A percentile compares a stretch with the other conserved stretches of the same genome.
Evolutionary conservation across 768 basidiomycete species (phyloP).

Genomic region (Daedaleopsis sinensis): DNA sequence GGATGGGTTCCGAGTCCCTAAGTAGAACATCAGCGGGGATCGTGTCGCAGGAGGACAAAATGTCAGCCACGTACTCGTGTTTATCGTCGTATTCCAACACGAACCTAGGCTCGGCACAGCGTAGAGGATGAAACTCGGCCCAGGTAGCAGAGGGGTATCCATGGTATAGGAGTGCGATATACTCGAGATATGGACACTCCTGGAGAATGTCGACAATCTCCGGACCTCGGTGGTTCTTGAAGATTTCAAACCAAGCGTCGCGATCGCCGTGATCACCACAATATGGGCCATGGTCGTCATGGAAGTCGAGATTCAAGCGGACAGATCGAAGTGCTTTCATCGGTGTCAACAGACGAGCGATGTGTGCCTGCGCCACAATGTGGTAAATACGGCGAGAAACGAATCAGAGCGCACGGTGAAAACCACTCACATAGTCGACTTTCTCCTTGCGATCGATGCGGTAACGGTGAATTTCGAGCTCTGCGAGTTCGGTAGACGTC

Average conservation of each 20-base stretch:
- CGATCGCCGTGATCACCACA: neutral
- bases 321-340: neutral
- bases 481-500: neutral
- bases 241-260: neutral
- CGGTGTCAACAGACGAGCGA: neutral
- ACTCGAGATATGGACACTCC: neutral
- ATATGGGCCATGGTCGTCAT: neutral
- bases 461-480: constrained; percentile 1
- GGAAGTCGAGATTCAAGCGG: neutral
- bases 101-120: neutral
- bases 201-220: neutral
- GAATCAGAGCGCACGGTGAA: neutral
- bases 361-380: neutral
- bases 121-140: neutral
- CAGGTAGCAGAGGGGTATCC: neutral
- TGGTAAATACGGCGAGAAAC: neutral
- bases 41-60: no score
- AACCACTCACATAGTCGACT: neutral
- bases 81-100: neutral
- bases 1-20: no score
- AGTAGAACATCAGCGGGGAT: no score
- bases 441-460: neutral
- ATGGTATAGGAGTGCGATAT: neutral
- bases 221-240: neutral
- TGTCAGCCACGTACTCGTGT: no score